These are phyloP conservation scores for Papiliotrema flavescens DNA, from an alignment of 1,284 basidiomycete genomes.

Conservation along the genomic window DNA sequence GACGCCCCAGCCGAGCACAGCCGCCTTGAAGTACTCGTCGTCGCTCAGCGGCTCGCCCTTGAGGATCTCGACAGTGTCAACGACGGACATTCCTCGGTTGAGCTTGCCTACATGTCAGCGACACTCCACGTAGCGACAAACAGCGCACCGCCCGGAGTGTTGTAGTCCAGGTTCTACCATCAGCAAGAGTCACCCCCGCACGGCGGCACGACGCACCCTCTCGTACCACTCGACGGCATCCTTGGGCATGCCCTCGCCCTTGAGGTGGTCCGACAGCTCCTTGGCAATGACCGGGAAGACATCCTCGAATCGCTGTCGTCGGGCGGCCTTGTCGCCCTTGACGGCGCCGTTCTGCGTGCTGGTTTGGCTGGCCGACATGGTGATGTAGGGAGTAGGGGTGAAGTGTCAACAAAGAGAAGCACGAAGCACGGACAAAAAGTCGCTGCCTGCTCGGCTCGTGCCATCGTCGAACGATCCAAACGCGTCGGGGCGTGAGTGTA, in stretches of 20 bases:
- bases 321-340: conserved; percentile 28
- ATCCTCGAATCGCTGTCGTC: conserved; percentile 43
- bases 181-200: background rate
- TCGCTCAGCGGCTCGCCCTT: conserved; percentile 61
- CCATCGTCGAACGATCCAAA: too few relatives aligned
- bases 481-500: background rate
- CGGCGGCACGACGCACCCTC: conserved; percentile 53
- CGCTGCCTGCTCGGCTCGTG: too few relatives aligned
- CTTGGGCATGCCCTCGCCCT: conserved; percentile 61
- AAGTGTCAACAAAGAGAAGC: too few relatives aligned
- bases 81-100: conserved; percentile 91
- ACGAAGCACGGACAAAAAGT: too few relatives aligned
- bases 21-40: conserved; percentile 84
- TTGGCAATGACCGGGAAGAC: conserved; percentile 57
- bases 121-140: too few relatives aligned
- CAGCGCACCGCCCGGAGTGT: conserved; percentile 71
- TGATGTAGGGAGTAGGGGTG: too few relatives aligned
- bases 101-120: conserved; percentile 64
- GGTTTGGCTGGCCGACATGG: too few relatives aligned
- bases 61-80: conserved; percentile 88
- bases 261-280: conserved; percentile 37
- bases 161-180: conserved; percentile 80
- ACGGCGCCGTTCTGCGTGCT: background rate
- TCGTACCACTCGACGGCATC: conserved; percentile 80
- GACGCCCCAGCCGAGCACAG: conserved; percentile 92